Evolutionary conservation across 495 filamentous ascomycete species (phyloP), one percentile per base, ranked within the genome.

Genomic region (Penicillium atrosanguineum): DNA sequence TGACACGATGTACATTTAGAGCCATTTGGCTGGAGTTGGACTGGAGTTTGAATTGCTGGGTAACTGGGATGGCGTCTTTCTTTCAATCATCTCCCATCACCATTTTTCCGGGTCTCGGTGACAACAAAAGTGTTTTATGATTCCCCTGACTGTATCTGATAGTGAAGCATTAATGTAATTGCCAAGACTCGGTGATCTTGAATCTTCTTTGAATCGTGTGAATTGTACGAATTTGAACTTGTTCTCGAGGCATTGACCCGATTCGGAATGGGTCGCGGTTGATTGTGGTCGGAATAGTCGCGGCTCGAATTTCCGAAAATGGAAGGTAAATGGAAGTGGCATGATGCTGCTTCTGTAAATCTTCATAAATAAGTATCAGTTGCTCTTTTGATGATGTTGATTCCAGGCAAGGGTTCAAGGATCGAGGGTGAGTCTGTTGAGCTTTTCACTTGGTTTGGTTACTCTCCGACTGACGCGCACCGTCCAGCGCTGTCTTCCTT

Each of bases 91-190:
- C 53, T 64, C 54, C 50, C 57, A 61, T 64, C 61, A 56, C 55
- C 43, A 51, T 48, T 39, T 46, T 45, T 40, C 56, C 60, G 63
- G 48, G 60, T 63, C 60, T 20, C 56, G 63, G 63, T 60, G 57
- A 63, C 57, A 56, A 55, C 57, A 66, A 64, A 66, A 66, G 61
- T 59, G 55, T 58, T 50, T 65, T 44, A 43, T 55, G 52, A 52
- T 59, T 50, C 38, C 52, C 46, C 55, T 44, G 18, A 29, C 2
- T 46, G 14, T 58, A 37, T 52, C 39, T 34, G 50, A 61, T 54
- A 56, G 57, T 61, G 46, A 59, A 63, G 55, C 57, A 64, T 64
- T 50, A 63, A 66, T 66, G 49, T 58, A 56, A 61, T 53, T 61
- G 57, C 63, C 61, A 59, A 61, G 57, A 61, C 63, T 66, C 60